Percentiles rank a stretch among this genome's conserved stretches.
Evolutionary conservation across 345 rosid genomes (phyloP).

Genomic region (Schrenkiella parvula): DNA sequence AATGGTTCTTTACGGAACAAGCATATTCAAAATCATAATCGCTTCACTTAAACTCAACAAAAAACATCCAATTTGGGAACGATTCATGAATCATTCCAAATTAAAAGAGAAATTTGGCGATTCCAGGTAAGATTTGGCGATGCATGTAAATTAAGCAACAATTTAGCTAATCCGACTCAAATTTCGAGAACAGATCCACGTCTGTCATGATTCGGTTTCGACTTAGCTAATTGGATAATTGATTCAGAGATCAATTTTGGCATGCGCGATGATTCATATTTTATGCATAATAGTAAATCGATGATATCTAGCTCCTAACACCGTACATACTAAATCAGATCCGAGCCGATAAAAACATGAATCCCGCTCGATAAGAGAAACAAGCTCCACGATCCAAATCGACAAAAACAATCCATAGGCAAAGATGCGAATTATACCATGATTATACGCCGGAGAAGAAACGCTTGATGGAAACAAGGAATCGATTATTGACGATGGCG

Average conservation of each 20-base stretch:
- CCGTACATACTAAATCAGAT: neutral
- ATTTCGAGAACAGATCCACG: neutral
- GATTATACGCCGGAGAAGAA: conserved; percentile 7
- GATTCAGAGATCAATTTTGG: neutral
- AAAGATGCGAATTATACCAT: conserved; percentile 11
- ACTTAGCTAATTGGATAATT: no score
- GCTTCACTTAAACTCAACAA: neutral
- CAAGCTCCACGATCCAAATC: neutral
- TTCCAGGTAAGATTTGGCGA: neutral
- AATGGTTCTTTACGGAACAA: neutral
- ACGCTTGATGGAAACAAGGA: neutral
- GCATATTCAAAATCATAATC: neutral
- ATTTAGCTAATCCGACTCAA: neutral
- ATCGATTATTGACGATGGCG: neutral
- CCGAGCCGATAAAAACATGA: neutral
- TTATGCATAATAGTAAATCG: neutral
- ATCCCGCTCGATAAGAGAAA: neutral
- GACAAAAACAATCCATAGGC: neutral
- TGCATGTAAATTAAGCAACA: neutral
- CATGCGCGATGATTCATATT: neutral
- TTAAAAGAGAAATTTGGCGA: neutral
- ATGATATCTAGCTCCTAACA: neutral
- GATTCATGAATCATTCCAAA: neutral
- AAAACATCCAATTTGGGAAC: neutral
- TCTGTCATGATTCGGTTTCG: neutral